Conservation (phyloP, 1,284 basidiomycete genomes). For the Trichosporon asahii region DNA sequence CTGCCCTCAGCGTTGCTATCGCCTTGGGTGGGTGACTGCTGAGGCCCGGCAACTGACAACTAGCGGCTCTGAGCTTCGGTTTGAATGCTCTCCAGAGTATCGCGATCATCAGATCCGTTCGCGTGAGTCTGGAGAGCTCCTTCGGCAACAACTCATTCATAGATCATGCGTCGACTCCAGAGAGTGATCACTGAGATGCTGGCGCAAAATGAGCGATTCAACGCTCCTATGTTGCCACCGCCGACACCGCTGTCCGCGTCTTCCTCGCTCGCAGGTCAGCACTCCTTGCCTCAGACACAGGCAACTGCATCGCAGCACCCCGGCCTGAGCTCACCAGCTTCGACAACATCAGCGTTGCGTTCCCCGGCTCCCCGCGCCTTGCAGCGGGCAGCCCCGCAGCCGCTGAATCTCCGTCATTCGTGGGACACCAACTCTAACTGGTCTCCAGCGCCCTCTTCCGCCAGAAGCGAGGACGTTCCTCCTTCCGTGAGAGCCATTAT, state of each 20-base stretch:
- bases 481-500: neutral
- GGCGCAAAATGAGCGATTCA: neutral
- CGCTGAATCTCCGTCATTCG: neutral
- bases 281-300: neutral
- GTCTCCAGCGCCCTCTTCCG: neutral
- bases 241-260: neutral
- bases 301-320: no score
- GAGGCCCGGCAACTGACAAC: neutral
- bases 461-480: neutral
- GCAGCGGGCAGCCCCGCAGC: neutral
- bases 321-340: neutral
- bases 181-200: neutral
- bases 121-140: neutral
- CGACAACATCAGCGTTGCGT: neutral
- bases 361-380: neutral
- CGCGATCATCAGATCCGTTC: neutral
- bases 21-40: neutral
- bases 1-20: neutral
- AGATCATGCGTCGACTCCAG: neutral
- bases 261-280: neutral
- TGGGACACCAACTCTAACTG: neutral
- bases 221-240: neutral
- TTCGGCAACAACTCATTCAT: neutral
- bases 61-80: neutral
- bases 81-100: neutral